These are phyloP conservation scores for Trichophyton verrucosum DNA, from an alignment of 2,329 filamentous ascomycete genomes.

Conservation along the genomic window DNA sequence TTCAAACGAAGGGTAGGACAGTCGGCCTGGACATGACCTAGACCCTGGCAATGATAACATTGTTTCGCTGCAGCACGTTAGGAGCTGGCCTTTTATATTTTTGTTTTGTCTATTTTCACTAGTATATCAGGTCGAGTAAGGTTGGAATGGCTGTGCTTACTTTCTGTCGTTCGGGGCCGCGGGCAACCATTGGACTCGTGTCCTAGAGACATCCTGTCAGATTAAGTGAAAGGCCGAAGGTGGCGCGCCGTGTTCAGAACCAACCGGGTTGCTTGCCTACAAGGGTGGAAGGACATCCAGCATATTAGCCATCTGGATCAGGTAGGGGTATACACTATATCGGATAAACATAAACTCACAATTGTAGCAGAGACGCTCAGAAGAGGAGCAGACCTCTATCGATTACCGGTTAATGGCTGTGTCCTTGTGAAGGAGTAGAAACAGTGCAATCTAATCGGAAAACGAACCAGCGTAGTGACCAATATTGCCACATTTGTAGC, in stretches of 20 bases:
- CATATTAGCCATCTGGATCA: background rate
- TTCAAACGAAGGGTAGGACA: slow-evolving; percentile 92
- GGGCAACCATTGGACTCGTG: slow-evolving; percentile 98
- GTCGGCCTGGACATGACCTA: slow-evolving; percentile 96
- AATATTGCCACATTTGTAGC: slow-evolving; percentile 68
- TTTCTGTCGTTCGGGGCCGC: slow-evolving; percentile 87
- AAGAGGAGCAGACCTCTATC: slow-evolving; percentile 86
- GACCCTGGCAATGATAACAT: slow-evolving; percentile 98
- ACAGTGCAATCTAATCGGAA: background rate
- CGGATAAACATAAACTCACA: slow-evolving; percentile 48
- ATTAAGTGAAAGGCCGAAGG: background rate
- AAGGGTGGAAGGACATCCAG: background rate
- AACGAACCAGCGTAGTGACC: slow-evolving; percentile 49
- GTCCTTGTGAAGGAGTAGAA: background rate
- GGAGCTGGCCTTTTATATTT: background rate
- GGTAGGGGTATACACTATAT: background rate
- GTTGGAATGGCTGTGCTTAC: slow-evolving; percentile 35
- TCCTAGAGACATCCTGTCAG: slow-evolving; percentile 35
- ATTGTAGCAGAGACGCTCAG: slow-evolving; percentile 98
- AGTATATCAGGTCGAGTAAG: background rate
- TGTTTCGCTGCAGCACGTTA: slow-evolving; percentile 57
- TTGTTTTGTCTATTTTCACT: background rate
- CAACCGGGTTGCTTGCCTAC: slow-evolving; percentile 37
- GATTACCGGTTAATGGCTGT: background rate
- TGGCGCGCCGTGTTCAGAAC: background rate